Conservation (phyloP, 177 flowering plant species). For the Telopea speciosissima region DNA sequence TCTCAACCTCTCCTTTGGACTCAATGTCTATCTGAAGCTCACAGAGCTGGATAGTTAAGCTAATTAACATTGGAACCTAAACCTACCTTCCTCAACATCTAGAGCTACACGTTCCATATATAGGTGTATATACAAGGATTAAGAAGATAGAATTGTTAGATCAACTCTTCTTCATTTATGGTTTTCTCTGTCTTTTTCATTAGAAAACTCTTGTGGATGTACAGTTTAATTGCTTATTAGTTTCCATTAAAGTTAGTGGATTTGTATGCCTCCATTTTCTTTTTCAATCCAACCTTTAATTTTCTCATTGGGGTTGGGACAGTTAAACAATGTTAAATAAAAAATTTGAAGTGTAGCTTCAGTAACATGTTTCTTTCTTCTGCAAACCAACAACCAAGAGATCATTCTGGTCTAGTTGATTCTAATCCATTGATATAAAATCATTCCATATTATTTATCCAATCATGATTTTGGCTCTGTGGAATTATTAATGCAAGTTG, state of each 20-base stretch:
- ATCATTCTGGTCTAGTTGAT: not conserved
- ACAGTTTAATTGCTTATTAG: not conserved
- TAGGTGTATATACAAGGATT: constrained; percentile 1
- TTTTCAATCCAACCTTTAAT: not conserved
- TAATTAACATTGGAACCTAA: constrained; percentile 7
- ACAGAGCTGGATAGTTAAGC: constrained; percentile 3
- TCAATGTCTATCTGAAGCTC: constrained; percentile 38
- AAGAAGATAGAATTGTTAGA: constrained; percentile 3
- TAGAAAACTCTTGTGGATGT: not conserved
- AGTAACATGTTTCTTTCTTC: too few relatives aligned
- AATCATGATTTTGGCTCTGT: too few relatives aligned
- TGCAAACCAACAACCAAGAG: not conserved
- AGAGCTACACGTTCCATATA: constrained; percentile 1
- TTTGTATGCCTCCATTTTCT: not conserved
- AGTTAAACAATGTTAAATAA: not conserved
- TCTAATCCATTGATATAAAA: not conserved
- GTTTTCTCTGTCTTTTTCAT: not conserved
- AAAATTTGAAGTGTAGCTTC: not conserved
- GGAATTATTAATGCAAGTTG: too few relatives aligned
- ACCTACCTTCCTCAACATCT: not conserved
- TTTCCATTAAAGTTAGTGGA: not conserved
- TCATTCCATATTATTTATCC: too few relatives aligned
- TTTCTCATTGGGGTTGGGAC: not conserved
- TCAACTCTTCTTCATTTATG: not conserved
- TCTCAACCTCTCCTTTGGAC: constrained; percentile 45